Base-by-base conservation (phyloP, 1,139 yeast species). In the Pichia sp. region DNA sequence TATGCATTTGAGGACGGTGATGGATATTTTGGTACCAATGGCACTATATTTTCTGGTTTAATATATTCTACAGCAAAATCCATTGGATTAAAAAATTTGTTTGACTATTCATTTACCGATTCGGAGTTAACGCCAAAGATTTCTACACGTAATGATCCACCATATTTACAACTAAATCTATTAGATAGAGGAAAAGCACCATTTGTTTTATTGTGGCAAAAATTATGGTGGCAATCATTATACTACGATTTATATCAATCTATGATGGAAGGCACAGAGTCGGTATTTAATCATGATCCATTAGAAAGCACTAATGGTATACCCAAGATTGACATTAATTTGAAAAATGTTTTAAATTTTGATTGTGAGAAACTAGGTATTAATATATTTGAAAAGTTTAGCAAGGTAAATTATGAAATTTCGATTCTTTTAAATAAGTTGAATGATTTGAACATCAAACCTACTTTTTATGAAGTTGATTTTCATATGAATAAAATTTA, bases 1-100 rank as follows among this genome's bases (percentile, higher is more conserved):
- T 62, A 66, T 54, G 70, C 80, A 0, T 80, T 80, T 2, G 80
- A 76, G 57, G 80, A 76, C 56, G 79, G 80, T 6, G 79, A 73
- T 53, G 67, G 68, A 13, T 55, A 54, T 9, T 59, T 57, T 27
- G 63, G 61, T 7, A 43, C 56, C 7, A 63, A 62, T 40, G 67
- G 76, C 0, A 66, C 64, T 43, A 64, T 68, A 1, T 63, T 65
- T 53, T 68, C 63, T 40, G 74, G 74, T 0, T 51, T 72, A 37
- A 52, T 76, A 22, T 58, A 67, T 11, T 71, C 73, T 50, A 70
- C 70, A 65, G 77, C 78, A 0, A 66, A 67, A 42, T 63, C 73
- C 2, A 58, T 77, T 43, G 81, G 82, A 0, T 58, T 76, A 32
- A 69, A 76, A 56, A 59, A 78, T 40, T 76, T 52, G 3, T 44